Evolutionary conservation across 2,329 filamentous ascomycete genomes (phyloP).

Genomic region (Gnomoniopsis smithogilvyi): DNA sequence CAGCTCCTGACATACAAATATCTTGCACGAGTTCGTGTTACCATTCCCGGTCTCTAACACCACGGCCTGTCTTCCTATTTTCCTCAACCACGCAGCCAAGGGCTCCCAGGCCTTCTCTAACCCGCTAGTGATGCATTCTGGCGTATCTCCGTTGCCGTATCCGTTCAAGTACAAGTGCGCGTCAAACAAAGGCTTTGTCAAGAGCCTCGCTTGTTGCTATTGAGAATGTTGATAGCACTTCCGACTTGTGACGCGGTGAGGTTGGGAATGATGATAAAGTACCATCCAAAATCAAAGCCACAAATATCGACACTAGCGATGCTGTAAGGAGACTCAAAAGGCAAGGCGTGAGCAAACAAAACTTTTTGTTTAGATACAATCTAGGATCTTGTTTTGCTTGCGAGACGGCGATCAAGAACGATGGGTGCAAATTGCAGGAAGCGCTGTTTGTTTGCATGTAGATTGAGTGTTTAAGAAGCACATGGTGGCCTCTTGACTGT

Average conservation of each 20-base stretch:
- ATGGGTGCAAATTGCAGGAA: no score
- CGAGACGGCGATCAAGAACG: no score
- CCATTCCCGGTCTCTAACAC: constrained; percentile 36
- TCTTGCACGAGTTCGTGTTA: constrained; percentile 29
- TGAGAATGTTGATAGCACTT: neutral
- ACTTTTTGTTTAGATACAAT: neutral
- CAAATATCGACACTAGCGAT: constrained; percentile 38
- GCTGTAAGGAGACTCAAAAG: neutral
- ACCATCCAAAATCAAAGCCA: constrained; percentile 45
- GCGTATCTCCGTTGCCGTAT: constrained; percentile 52
- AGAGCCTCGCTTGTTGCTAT: neutral
- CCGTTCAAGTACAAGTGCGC: constrained; percentile 59
- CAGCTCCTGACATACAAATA: constrained; percentile 29
- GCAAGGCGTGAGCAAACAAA: neutral
- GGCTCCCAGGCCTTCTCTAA: constrained; percentile 28
- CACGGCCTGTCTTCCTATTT: constrained; percentile 29
- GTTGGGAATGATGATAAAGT: neutral
- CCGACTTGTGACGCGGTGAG: no score
- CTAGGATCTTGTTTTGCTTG: no score
- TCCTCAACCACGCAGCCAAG: constrained; percentile 31
- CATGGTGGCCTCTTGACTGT: no score
- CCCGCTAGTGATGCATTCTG: constrained; percentile 48
- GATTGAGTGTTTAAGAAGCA: no score
- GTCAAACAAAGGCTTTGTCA: constrained; percentile 51
- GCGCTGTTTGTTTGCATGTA: no score